These are phyloP conservation scores for Globisporangium iwayamae DNA, from an alignment of 352 stramenopile species.

Conservation along the genomic window DNA sequence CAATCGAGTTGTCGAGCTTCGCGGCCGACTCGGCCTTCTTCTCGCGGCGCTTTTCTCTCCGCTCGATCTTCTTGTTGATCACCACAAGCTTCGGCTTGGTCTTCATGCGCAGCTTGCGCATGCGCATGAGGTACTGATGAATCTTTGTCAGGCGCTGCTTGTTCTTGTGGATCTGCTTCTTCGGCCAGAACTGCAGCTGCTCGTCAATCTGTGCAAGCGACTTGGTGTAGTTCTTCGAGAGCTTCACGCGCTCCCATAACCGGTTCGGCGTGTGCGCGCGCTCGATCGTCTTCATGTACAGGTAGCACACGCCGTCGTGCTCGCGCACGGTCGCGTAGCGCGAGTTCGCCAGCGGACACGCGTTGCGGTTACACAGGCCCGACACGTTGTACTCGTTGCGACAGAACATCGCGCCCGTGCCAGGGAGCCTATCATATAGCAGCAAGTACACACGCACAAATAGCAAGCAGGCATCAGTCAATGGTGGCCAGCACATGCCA, in stretches of 20 bases:
- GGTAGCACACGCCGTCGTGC: constrained; percentile 92
- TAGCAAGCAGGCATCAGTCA: neutral
- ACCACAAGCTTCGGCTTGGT: constrained; percentile 92
- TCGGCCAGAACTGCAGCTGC: constrained; percentile 97
- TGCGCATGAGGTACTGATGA: constrained; percentile 98
- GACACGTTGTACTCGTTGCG: constrained; percentile 98
- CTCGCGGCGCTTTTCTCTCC: constrained; percentile 93
- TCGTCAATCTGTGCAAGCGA: constrained; percentile 93
- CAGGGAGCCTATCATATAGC: constrained; percentile 33
- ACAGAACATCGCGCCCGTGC: constrained; percentile 95
- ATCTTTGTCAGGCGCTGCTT: constrained; percentile 99
- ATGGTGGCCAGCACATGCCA: neutral
- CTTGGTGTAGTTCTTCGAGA: constrained; percentile 97
- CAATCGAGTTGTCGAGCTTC: constrained; percentile 94
- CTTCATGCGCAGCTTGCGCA: constrained; percentile 97
- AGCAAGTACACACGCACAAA: neutral
- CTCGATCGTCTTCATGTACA: constrained; percentile 99
- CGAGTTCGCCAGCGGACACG: constrained; percentile 97
- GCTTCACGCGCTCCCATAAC: constrained; percentile 98
- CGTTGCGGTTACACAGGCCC: constrained; percentile 95
- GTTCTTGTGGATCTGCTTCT: constrained; percentile 97
- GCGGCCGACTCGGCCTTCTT: constrained; percentile 95
- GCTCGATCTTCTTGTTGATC: constrained; percentile 96
- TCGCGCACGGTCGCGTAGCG: constrained; percentile 98
- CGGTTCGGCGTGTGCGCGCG: constrained; percentile 97